These are phyloP conservation scores for Heliamphora exappendiculata DNA, from an alignment of 148 eudicot species.

Conservation along the genomic window DNA sequence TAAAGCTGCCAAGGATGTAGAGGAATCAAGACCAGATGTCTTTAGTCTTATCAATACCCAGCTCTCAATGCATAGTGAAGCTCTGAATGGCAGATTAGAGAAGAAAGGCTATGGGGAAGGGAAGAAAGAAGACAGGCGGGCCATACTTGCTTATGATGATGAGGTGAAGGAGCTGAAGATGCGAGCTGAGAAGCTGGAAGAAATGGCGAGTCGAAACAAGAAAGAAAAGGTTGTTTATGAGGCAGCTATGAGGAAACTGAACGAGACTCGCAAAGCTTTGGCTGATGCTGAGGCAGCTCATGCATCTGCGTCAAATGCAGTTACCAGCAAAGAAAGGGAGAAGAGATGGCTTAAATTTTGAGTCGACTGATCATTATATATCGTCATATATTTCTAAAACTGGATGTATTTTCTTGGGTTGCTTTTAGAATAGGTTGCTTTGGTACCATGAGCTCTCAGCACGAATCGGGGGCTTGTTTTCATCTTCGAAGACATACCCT, in stretches of 20 bases:
- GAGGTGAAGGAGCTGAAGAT: conserved; percentile 68
- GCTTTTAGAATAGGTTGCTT: not conserved
- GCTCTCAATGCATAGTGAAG: conserved; percentile 53
- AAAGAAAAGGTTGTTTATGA: conserved; percentile 81
- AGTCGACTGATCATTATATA: not conserved
- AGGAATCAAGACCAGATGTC: conserved; percentile 63
- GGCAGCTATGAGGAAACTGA: conserved; percentile 74
- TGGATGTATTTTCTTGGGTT: not conserved
- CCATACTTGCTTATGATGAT: conserved; percentile 68
- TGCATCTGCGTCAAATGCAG: conserved; percentile 71
- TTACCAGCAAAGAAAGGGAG: conserved; percentile 69
- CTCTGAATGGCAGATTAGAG: conserved; percentile 24
- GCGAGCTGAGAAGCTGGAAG: conserved; percentile 62
- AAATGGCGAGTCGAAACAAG: conserved; percentile 72
- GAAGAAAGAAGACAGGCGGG: conserved; percentile 68
- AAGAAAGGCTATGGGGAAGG: conserved; percentile 30
- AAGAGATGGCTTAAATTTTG: conserved; percentile 91
- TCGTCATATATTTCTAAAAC: not conserved
- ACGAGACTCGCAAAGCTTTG: conserved; percentile 59
- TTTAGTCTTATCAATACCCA: conserved; percentile 83
- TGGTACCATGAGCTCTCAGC: not conserved
- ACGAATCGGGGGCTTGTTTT: not conserved
- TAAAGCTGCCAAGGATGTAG: conserved; percentile 53
- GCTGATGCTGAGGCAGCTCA: conserved; percentile 62
- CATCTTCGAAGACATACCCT: not conserved